Conservation (phyloP, 768 basidiomycete species). For the Panus rudis region DNA sequence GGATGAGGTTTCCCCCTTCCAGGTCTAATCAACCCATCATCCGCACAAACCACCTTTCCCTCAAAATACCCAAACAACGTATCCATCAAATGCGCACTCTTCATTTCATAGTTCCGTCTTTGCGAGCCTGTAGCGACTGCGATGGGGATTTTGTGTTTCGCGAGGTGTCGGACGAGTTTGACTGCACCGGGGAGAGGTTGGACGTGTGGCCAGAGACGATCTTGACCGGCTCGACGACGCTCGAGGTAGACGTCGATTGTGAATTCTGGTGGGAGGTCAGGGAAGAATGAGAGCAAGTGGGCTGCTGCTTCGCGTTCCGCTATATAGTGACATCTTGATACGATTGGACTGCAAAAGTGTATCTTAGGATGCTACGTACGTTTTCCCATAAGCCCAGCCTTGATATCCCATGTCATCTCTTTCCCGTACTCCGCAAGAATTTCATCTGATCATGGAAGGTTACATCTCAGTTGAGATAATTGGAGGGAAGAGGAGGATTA, state of each 20-base stretch:
- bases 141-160: constrained; percentile 62
- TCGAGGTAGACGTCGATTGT: constrained; percentile 51
- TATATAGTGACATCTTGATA: constrained; percentile 18
- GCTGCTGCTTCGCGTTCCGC: constrained; percentile 58
- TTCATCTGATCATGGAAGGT: constrained; percentile 40
- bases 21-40: constrained; percentile 45
- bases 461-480: constrained; percentile 3
- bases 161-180: constrained; percentile 66
- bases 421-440: constrained; percentile 68
- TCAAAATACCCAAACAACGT: constrained; percentile 67
- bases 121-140: constrained; percentile 76
- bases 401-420: constrained; percentile 83
- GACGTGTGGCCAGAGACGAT: constrained; percentile 61
- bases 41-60: constrained; percentile 61
- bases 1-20: constrained; percentile 70
- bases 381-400: constrained; percentile 86
- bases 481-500: not conserved
- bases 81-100: constrained; percentile 55
- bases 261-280: constrained; percentile 50
- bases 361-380: constrained; percentile 34
- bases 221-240: constrained; percentile 52
- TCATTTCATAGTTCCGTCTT: constrained; percentile 57
- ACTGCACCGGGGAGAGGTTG: constrained; percentile 66
- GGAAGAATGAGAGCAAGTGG: constrained; percentile 74
- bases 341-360: not conserved